Base-by-base conservation (phyloP, 2,329 filamentous ascomycete species). In the Diaporthe capsici region DNA sequence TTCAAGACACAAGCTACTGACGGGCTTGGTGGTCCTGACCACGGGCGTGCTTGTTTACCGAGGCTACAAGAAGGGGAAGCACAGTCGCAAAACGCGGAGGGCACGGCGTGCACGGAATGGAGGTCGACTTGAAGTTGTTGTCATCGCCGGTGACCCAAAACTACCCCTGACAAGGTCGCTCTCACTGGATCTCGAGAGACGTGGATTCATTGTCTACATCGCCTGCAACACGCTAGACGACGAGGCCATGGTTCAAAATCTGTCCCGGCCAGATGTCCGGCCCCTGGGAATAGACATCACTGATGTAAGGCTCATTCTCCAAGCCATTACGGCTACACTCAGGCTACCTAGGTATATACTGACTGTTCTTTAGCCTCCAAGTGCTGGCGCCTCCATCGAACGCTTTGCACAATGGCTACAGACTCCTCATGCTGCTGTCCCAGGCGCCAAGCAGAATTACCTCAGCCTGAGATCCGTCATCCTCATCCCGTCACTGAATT, bases 201-300 rank as follows among this genome's bases (percentile, higher is more conserved):
- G 95, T 78, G 97, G 97, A 6, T 98, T 97, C 83, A 94, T 98
- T 76, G 95, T 98, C 74, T 99, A 95, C 83, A 89, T 99, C 76
- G 94, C 98, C 0, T 96, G 95, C 80, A 93, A 92, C 78, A 95
- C 92, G n/a, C 86, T 92, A 76, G 94, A 98, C 80, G 96, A 98
- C 79, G 95, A 98, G 83, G 88, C 92, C 49, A 86, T 94, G 78
- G 92, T 98, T 20, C 91, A 94, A 76, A 90, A 91, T 76, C 91
- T 98, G 83, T 90, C 92, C n/a, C 90, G 95, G 77, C 88, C 92
- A 9, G 97, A 98, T 82, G 93, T 98, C 78, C 91, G 94, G 77
- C 92, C 96, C 10, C 86, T 99, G 75, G 92, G 92, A 82, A 89
- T 98, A 78, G 95, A 98, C 81, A 92, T 97, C 49, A 94, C 93